Evolutionary conservation across 495 filamentous ascomycete species (phyloP).

Genomic region (Aspergillus steynii): DNA sequence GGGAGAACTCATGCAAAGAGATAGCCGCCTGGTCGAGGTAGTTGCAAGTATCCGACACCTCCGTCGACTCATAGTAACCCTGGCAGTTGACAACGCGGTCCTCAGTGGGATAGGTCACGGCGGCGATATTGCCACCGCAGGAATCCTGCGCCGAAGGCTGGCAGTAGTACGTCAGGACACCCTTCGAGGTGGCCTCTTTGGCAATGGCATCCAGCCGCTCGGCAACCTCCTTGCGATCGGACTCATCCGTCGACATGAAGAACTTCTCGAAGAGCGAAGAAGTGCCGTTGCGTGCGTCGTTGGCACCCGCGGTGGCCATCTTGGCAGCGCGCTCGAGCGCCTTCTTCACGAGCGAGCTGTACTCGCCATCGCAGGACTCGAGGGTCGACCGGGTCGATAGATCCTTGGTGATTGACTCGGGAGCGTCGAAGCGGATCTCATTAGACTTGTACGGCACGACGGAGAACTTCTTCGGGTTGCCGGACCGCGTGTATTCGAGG

Average conservation of each 20-base stretch:
- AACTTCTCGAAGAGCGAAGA: conserved; percentile 18
- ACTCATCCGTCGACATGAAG: conserved; percentile 16
- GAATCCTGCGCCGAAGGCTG: conserved; percentile 12
- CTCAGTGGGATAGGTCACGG: conserved; percentile 17
- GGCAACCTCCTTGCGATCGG: conserved; percentile 13
- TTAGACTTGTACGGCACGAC: conserved; percentile 15
- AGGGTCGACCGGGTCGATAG: conserved; percentile 15
- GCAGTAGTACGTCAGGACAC: conserved; percentile 21
- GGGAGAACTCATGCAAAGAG: conserved; percentile 19
- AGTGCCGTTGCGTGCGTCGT: conserved; percentile 15
- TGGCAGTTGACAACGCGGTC: conserved; percentile 23
- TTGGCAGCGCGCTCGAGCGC: conserved; percentile 16
- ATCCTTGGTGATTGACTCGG: background rate
- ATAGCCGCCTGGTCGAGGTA: conserved; percentile 19
- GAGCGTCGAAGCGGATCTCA: conserved; percentile 12
- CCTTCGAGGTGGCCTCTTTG: conserved; percentile 15
- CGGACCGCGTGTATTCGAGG: conserved; percentile 15
- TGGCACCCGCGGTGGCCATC: conserved; percentile 20
- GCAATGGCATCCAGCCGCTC: conserved; percentile 21
- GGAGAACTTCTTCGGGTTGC: conserved; percentile 11
- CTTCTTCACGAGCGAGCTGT: conserved; percentile 10
- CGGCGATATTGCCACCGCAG: conserved; percentile 21
- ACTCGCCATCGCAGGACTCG: conserved; percentile 13
- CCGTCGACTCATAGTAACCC: conserved; percentile 15
- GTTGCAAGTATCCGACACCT: conserved; percentile 9